A percentile compares a stretch with the other conserved stretches of the same genome.
Conservation (phyloP, 2,329 filamentous ascomycete genomes). For the Hypoxylon sp. region DNA sequence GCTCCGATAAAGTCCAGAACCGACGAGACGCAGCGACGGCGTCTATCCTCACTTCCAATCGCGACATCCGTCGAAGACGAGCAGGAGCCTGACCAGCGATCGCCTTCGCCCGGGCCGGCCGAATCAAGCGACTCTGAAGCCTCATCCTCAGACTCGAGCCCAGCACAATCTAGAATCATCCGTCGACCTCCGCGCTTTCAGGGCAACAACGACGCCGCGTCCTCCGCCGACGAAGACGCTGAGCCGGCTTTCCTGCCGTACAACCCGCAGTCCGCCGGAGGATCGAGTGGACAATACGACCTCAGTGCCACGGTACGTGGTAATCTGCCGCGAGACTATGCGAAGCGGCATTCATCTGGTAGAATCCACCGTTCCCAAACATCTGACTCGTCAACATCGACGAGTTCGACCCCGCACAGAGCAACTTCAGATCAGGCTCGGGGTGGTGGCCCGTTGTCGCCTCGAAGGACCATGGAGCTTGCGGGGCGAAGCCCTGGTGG, state of each 20-base stretch:
- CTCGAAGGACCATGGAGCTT: conserved; percentile 70
- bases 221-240: conserved; percentile 64
- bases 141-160: conserved; percentile 59
- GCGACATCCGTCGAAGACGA: conserved; percentile 51
- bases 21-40: conserved; percentile 55
- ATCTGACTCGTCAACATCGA: conserved; percentile 74
- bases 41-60: conserved; percentile 62
- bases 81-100: conserved; percentile 54
- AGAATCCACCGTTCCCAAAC: conserved; percentile 65
- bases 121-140: conserved; percentile 56
- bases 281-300: conserved; percentile 56
- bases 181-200: conserved; percentile 69
- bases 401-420: conserved; percentile 61
- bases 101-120: conserved; percentile 58
- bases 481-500: conserved; percentile 66
- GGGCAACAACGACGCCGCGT: conserved; percentile 53
- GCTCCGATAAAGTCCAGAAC: conserved; percentile 50
- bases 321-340: conserved; percentile 56
- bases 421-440: conserved; percentile 52
- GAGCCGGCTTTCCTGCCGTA: conserved; percentile 69
- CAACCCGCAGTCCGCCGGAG: conserved; percentile 50
- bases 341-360: conserved; percentile 52
- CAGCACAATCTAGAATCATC: conserved; percentile 71
- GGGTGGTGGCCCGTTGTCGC: conserved; percentile 65
- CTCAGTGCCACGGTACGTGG: conserved; percentile 67